A percentile compares a stretch with the other conserved stretches of the same genome.
Conservation (phyloP, 768 basidiomycete genomes). For the Phanerochaete carnosa region DNA sequence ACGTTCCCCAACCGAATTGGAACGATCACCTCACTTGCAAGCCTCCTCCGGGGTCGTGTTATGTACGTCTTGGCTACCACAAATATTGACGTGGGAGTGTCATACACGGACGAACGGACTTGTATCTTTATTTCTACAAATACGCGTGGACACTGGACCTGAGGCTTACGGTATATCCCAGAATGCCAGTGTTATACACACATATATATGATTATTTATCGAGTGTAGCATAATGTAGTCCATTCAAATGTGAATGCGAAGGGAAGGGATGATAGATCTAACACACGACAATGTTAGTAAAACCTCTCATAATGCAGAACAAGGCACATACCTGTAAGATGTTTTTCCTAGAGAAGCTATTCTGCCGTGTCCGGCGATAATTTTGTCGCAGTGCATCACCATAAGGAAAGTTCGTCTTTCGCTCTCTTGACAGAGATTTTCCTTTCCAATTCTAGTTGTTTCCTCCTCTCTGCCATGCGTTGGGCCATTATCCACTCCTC, state of each 20-base stretch:
- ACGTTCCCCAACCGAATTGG: conserved; percentile 67
- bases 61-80: background rate
- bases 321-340: background rate
- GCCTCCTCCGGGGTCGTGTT: conserved; percentile 47
- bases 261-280: background rate
- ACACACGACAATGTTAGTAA: background rate
- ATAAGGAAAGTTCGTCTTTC: conserved; percentile 1
- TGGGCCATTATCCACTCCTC: conserved; percentile 6
- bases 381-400: background rate
- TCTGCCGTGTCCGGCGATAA: background rate
- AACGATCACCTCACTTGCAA: conserved; percentile 72
- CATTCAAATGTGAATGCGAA: background rate
- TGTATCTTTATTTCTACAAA: background rate
- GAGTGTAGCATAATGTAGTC: background rate
- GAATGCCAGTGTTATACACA: background rate
- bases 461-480: conserved; percentile 5
- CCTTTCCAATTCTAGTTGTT: conserved; percentile 3
- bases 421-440: background rate
- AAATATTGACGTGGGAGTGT: background rate
- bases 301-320: no score
- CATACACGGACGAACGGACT: background rate
- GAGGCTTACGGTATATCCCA: background rate
- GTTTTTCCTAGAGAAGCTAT: background rate
- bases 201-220: background rate
- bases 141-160: background rate